Evolutionary conservation across 352 stramenopile genomes (phyloP).

Genomic region (Pythium periplocum): DNA sequence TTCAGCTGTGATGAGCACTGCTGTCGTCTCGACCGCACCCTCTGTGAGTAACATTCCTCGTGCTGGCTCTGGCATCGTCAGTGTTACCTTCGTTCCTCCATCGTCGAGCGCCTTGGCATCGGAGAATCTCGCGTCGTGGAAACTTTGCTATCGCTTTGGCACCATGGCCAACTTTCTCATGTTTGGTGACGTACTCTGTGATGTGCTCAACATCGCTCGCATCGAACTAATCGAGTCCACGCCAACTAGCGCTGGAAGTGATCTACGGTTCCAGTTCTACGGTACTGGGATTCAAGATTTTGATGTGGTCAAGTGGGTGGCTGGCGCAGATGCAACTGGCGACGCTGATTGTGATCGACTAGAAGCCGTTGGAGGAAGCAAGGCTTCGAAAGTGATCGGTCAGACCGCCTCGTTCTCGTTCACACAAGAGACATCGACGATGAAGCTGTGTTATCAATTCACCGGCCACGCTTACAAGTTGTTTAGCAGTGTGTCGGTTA

Average conservation of each 20-base stretch:
- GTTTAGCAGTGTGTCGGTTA: conserved; percentile 34
- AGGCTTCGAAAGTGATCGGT: conserved; percentile 27
- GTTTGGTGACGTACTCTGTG: conserved; percentile 56
- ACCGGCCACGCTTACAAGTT: conserved; percentile 44
- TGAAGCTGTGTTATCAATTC: conserved; percentile 64
- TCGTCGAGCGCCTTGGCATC: conserved; percentile 5
- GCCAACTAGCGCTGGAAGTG: conserved; percentile 25
- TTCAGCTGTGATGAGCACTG: conserved; percentile 31
- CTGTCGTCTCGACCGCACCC: conserved; percentile 20
- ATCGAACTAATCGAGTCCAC: conserved; percentile 28
- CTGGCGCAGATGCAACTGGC: conserved; percentile 8
- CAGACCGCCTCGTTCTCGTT: conserved; percentile 39
- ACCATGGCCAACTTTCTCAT: conserved; percentile 42
- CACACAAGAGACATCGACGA: conserved; percentile 22
- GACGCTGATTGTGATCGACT: conserved; percentile 42
- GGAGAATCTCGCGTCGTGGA: conserved; percentile 41
- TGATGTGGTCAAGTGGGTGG: conserved; percentile 55
- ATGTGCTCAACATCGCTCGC: conserved; percentile 48
- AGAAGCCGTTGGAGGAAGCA: conserved; percentile 33
- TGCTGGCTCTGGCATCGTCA: conserved; percentile 27
- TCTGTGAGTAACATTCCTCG: conserved; percentile 29
- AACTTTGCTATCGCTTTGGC: conserved; percentile 67
- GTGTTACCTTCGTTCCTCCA: conserved; percentile 33
- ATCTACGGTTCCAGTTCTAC: conserved; percentile 57
- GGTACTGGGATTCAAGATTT: conserved; percentile 57